These are phyloP conservation scores for Pythium guiyangense DNA, from an alignment of 352 stramenopile species.

Conservation along the genomic window DNA sequence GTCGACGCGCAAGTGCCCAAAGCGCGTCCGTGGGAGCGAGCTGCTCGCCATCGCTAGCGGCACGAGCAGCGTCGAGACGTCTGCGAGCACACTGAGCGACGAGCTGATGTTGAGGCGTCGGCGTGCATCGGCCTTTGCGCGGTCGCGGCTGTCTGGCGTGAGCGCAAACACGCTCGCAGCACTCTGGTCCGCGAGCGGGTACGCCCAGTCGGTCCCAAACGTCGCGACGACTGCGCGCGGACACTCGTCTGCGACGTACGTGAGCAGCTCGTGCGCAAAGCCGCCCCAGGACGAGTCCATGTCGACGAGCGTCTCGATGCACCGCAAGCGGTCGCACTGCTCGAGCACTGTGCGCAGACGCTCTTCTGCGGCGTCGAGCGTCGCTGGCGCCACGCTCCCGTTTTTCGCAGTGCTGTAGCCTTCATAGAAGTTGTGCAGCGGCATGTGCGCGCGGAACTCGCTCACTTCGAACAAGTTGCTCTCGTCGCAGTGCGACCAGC, in stretches of 20 bases:
- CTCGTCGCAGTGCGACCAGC: conserved; percentile 44
- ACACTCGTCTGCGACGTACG: conserved; percentile 70
- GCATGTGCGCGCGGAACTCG: conserved; percentile 73
- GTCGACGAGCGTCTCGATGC: conserved; percentile 69
- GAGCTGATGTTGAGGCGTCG: conserved; percentile 60
- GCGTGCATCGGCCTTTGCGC: conserved; percentile 52
- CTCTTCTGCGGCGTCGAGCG: conserved; percentile 58
- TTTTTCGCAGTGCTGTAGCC: conserved; percentile 39
- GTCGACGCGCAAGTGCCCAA: conserved; percentile 24
- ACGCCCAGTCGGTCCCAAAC: conserved; percentile 73
- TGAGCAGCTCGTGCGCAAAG: conserved; percentile 65
- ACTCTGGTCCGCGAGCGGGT: conserved; percentile 51
- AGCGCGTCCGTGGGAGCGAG: conserved; percentile 22
- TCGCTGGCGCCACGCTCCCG: conserved; percentile 46
- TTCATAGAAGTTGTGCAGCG: conserved; percentile 83
- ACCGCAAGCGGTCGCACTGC: conserved; percentile 56
- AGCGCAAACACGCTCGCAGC: conserved; percentile 35
- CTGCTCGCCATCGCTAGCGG: conserved; percentile 40
- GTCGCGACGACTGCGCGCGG: conserved; percentile 41
- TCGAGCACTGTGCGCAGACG: conserved; percentile 56
- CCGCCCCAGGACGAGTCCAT: conserved; percentile 81
- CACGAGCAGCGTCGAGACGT: conserved; percentile 51
- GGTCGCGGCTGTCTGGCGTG: conserved; percentile 33
- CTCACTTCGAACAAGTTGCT: conserved; percentile 64
- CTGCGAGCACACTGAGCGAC: conserved; percentile 52